A percentile compares a stretch with the other conserved stretches of the same genome.
Evolutionary conservation across 208 protist species (phyloP).

Genomic region (Trypanosoma lewisi): DNA sequence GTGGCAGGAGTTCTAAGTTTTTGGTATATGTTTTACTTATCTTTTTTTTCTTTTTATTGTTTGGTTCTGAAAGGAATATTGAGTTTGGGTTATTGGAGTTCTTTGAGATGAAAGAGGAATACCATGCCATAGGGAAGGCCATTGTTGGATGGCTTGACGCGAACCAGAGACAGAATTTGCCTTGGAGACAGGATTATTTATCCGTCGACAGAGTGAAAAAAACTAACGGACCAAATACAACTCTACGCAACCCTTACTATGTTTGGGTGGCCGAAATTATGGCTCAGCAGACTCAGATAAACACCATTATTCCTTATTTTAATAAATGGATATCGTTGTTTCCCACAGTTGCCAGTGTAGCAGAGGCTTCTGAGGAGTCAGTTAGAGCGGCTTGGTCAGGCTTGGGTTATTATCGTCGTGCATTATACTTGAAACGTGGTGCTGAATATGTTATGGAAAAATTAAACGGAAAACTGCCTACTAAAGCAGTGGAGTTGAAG

Average conservation of each 20-base stretch:
- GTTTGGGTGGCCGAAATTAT: constrained; percentile 95
- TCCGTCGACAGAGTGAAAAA: background rate
- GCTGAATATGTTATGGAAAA: constrained; percentile 76
- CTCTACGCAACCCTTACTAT: constrained; percentile 69
- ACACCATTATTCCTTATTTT: constrained; percentile 91
- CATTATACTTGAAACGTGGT: constrained; percentile 79
- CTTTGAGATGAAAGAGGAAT: constrained; percentile 15
- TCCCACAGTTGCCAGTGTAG: constrained; percentile 74
- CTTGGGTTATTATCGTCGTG: constrained; percentile 93
- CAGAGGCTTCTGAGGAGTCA: constrained; percentile 75
- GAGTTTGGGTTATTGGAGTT: background rate
- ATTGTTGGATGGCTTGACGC: constrained; percentile 51
- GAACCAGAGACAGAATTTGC: constrained; percentile 45
- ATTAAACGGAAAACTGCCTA: constrained; percentile 37
- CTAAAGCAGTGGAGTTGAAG: constrained; percentile 43
- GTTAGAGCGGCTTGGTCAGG: constrained; percentile 89
- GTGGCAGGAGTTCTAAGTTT: background rate
- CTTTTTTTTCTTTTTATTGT: constrained; percentile 5
- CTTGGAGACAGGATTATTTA: constrained; percentile 40
- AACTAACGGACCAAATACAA: background rate
- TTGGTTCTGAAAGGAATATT: background rate
- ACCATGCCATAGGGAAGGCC: constrained; percentile 23
- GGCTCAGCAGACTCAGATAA: constrained; percentile 94
- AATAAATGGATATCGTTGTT: constrained; percentile 85
- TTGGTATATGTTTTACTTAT: constrained; percentile 5